These are phyloP conservation scores for Arthrobotrys iridis DNA, from an alignment of 2,329 filamentous ascomycete genomes.

Conservation along the genomic window DNA sequence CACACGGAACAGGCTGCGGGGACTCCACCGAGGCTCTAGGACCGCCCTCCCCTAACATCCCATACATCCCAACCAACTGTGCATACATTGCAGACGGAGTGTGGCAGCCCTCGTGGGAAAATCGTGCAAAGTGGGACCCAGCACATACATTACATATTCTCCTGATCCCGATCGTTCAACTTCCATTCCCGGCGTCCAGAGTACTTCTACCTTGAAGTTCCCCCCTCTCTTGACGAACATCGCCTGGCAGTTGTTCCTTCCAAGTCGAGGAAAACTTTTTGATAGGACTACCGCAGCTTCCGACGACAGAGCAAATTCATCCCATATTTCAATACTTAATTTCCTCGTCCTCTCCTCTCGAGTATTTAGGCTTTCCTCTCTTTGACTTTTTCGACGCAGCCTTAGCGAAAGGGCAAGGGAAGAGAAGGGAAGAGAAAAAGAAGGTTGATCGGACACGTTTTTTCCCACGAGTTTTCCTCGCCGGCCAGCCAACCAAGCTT, in stretches of 20 bases:
- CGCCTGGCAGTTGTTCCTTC: slow-evolving; percentile 42
- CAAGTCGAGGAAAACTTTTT: slow-evolving; percentile 43
- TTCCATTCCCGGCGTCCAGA: slow-evolving; percentile 54
- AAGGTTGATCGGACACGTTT: slow-evolving; percentile 54
- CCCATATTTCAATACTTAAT: slow-evolving; percentile 23
- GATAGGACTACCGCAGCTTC: slow-evolving; percentile 11
- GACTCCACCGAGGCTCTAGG: slow-evolving; percentile 54
- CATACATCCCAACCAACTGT: slow-evolving; percentile 29
- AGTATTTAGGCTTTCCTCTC: not conserved
- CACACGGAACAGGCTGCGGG: slow-evolving; percentile 43
- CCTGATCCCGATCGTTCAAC: slow-evolving; percentile 52
- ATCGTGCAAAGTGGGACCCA: slow-evolving; percentile 52
- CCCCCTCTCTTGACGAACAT: slow-evolving; percentile 35
- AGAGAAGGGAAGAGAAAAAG: slow-evolving; percentile 35
- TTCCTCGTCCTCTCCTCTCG: not conserved
- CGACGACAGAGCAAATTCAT: slow-evolving; percentile 28
- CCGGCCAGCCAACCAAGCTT: slow-evolving; percentile 38
- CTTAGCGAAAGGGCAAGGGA: slow-evolving; percentile 44
- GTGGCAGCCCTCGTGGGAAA: slow-evolving; percentile 55
- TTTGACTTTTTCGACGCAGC: slow-evolving; percentile 38
- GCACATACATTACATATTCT: slow-evolving; percentile 39
- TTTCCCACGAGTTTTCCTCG: slow-evolving; percentile 44
- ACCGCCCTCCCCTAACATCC: slow-evolving; percentile 27
- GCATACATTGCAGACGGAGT: slow-evolving; percentile 30
- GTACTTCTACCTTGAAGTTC: slow-evolving; percentile 28